Percentiles rank a stretch among this genome's conserved stretches.
phyloP scores from a whole-genome alignment of 2,329 filamentous ascomycete species.

The Aspergillus floridensis region DNA sequence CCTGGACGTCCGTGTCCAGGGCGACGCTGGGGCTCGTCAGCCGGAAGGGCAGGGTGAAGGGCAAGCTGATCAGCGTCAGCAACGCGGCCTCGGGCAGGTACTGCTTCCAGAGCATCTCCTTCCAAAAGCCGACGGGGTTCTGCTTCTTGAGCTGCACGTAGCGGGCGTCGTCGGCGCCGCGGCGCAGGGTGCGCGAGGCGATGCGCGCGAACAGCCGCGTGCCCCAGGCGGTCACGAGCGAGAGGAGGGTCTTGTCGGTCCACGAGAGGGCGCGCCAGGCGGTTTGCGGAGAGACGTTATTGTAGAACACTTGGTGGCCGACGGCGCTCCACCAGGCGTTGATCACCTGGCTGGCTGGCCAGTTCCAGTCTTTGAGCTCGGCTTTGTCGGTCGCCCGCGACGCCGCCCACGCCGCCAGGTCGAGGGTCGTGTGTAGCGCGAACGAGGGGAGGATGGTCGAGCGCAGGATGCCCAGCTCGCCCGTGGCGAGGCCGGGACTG shows the following conservation, averaged over 20 bases:
- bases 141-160: constrained; percentile 54
- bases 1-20: constrained; percentile 23
- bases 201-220: constrained; percentile 56
- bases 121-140: constrained; percentile 53
- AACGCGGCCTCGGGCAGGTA: constrained; percentile 60
- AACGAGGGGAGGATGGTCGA: constrained; percentile 56
- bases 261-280: constrained; percentile 52
- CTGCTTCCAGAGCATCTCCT: constrained; percentile 52
- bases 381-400: constrained; percentile 54
- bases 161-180: constrained; percentile 56
- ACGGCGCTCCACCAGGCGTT: constrained; percentile 63
- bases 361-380: constrained; percentile 61
- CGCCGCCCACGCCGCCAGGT: constrained; percentile 52
- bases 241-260: constrained; percentile 56
- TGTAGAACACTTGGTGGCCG: constrained; percentile 49
- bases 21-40: constrained; percentile 28
- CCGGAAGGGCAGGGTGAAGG: constrained; percentile 56
- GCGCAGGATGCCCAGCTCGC: constrained; percentile 52
- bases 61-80: constrained; percentile 56
- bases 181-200: constrained; percentile 47
- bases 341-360: constrained; percentile 54
- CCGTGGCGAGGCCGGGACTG: constrained; percentile 7
- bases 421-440: constrained; percentile 52
- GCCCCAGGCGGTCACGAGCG: constrained; percentile 59
- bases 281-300: constrained; percentile 46